Conservation (phyloP, 1,284 basidiomycete species). For the Ustilago trichophora region DNA sequence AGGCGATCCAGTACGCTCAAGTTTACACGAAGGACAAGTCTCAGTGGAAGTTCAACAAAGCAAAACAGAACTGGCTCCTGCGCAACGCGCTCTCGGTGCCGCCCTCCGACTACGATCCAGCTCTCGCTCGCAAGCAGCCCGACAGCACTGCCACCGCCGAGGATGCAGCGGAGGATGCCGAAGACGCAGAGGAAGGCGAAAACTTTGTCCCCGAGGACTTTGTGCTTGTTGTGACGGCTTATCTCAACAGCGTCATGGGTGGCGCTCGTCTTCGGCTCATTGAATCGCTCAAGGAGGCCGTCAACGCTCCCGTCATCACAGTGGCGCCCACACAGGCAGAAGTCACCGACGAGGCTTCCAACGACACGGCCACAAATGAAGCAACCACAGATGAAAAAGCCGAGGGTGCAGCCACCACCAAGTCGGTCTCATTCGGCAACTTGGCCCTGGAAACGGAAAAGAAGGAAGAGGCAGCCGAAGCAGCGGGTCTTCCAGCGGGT, state of each 20-base stretch:
- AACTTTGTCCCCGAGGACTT: conserved; percentile 45
- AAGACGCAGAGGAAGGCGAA: conserved; percentile 35
- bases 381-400: neutral
- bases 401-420: no score
- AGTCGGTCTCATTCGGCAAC: conserved; percentile 42
- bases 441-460: conserved; percentile 32
- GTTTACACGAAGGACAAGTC: conserved; percentile 31
- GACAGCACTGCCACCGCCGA: conserved; percentile 4
- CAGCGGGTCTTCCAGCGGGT: conserved; percentile 16
- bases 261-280: conserved; percentile 36
- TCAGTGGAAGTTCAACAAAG: conserved; percentile 54
- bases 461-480: conserved; percentile 24
- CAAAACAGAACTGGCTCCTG: conserved; percentile 51
- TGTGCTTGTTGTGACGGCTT: conserved; percentile 35
- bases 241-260: conserved; percentile 44
- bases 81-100: conserved; percentile 41
- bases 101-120: conserved; percentile 37
- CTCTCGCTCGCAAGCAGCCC: conserved; percentile 23
- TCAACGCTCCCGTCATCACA: conserved; percentile 30
- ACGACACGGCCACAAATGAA: conserved; percentile 1
- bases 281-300: conserved; percentile 35
- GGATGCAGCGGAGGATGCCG: conserved; percentile 8
- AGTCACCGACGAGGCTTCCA: conserved; percentile 1
- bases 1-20: conserved; percentile 45
- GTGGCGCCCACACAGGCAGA: conserved; percentile 9